Evolutionary conservation across 192 early-diverging fungal genomes (phyloP).

Genomic region (Phycomyces blakesleeanus): DNA sequence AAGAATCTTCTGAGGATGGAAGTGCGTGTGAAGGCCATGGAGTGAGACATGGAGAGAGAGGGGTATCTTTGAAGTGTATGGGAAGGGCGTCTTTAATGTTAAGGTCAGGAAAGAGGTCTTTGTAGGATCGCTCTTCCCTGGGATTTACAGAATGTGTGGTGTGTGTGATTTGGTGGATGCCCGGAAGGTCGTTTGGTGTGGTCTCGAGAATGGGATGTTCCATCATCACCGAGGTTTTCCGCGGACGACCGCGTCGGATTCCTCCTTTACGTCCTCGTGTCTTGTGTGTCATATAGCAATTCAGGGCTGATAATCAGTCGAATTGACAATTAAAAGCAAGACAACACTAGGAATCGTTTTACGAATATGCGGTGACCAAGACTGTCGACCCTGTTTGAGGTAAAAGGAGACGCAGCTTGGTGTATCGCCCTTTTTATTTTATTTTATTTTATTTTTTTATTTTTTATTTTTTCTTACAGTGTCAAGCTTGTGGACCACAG

Average conservation of each 20-base stretch:
- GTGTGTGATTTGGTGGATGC: no score
- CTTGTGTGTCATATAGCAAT: neutral
- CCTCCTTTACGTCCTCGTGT: slow-evolving; percentile 7
- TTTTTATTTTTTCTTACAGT: no score
- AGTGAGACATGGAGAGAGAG: neutral
- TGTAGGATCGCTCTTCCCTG: slow-evolving; percentile 80
- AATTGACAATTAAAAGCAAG: no score
- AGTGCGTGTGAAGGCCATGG: neutral
- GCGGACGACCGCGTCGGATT: slow-evolving; percentile 15
- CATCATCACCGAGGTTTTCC: neutral
- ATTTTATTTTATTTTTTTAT: no score
- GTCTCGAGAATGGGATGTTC: neutral
- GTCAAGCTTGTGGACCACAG: no score
- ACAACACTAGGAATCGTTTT: no score
- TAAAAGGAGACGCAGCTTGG: no score
- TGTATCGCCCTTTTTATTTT: no score
- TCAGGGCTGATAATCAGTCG: neutral
- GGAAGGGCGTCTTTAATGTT: slow-evolving; percentile 47
- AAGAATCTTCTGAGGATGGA: neutral
- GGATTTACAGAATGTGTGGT: slow-evolving; percentile 39
- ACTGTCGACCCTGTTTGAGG: no score
- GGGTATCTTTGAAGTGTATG: slow-evolving; percentile 16
- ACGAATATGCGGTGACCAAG: no score
- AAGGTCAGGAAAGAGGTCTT: slow-evolving; percentile 80
- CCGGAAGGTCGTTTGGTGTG: neutral